A percentile compares a stretch with the other conserved stretches of the same genome.
These are phyloP conservation scores for Durio zibethinus DNA, from an alignment of 345 rosid genomes.

Conservation along the genomic window DNA sequence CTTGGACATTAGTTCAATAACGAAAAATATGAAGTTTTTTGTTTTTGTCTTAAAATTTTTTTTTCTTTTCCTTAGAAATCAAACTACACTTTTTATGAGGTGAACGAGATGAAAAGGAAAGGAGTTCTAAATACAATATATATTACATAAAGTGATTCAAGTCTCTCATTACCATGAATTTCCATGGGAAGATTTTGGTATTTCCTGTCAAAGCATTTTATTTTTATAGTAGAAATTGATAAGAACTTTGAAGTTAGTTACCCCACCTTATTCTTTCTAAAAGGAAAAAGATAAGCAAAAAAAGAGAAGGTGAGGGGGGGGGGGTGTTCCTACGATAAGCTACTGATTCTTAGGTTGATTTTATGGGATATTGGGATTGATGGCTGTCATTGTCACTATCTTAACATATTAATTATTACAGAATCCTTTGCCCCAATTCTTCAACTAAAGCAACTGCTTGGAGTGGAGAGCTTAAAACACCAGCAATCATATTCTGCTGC, in stretches of 20 bases:
- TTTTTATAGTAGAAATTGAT: background rate
- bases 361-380: background rate
- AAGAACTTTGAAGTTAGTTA: background rate
- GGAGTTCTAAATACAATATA: background rate
- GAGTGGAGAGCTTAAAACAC: background rate
- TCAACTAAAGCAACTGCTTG: background rate
- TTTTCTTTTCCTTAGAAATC: background rate
- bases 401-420: background rate
- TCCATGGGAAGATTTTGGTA: background rate
- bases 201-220: background rate
- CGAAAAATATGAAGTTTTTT: background rate
- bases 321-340: background rate
- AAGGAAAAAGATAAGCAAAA: background rate
- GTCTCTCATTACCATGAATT: background rate
- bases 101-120: background rate
- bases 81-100: background rate
- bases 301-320: background rate
- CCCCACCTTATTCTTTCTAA: background rate
- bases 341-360: constrained; percentile 12
- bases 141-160: background rate
- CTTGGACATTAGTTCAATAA: background rate
- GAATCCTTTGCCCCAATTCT: background rate
- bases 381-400: constrained; percentile 9
- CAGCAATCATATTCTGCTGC: background rate
- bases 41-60: background rate